Conservation (phyloP, 192 early-diverging fungal genomes). For the Coemansia sp. region DNA sequence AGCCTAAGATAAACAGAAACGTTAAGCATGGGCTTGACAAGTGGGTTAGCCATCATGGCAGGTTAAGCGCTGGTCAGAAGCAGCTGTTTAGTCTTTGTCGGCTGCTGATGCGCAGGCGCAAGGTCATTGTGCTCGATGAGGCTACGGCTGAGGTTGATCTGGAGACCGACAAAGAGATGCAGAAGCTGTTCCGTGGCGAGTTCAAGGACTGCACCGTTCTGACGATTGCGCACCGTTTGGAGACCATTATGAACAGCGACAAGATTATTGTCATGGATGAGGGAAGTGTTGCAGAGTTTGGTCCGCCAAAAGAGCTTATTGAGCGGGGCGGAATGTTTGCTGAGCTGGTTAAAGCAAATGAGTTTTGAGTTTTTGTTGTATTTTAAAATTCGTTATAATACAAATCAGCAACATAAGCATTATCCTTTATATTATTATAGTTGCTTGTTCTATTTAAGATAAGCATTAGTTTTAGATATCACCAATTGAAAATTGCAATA, state of each 20-base stretch:
- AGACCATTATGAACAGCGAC: not conserved
- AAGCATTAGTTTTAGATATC: not conserved
- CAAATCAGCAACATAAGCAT: no score
- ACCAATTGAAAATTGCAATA: constrained; percentile 19
- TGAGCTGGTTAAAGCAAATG: not conserved
- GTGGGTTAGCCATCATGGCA: constrained; percentile 2
- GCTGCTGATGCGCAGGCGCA: not conserved
- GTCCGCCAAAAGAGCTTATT: not conserved
- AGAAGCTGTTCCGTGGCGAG: no score
- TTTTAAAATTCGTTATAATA: no score
- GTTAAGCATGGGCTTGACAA: not conserved
- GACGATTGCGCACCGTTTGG: not conserved
- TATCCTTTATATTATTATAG: no score
- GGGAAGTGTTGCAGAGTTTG: not conserved
- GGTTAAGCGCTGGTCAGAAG: not conserved
- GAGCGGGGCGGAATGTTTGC: not conserved
- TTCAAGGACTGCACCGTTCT: no score
- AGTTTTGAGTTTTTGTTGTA: no score
- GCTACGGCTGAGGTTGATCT: no score
- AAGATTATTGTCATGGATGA: not conserved
- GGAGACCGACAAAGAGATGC: no score
- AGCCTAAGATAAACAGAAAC: not conserved
- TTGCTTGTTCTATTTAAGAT: no score
- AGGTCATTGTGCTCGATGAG: not conserved
- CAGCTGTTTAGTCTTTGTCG: not conserved